These are phyloP conservation scores for Cadophora sp. DNA, from an alignment of 2,329 filamentous ascomycete genomes.

Conservation along the genomic window DNA sequence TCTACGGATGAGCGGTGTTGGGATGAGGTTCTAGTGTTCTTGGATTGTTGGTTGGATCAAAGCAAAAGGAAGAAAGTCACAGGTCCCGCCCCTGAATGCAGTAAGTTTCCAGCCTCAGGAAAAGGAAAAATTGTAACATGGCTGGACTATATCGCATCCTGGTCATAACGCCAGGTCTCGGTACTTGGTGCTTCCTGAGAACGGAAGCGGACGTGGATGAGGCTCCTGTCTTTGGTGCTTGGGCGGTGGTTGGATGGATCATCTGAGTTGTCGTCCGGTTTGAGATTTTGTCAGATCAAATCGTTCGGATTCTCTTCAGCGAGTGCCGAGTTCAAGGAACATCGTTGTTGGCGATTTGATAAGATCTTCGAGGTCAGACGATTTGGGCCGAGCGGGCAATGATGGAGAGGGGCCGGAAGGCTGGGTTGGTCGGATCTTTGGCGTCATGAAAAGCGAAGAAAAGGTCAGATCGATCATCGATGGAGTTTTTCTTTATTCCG, in stretches of 20 bases:
- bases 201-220: constrained; percentile 1
- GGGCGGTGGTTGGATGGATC: constrained; percentile 6
- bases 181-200: neutral
- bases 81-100: neutral
- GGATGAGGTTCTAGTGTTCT: neutral
- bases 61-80: neutral
- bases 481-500: constrained; percentile 2
- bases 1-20: constrained; percentile 3
- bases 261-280: constrained; percentile 10
- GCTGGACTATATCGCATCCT: constrained; percentile 3
- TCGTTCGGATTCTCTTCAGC: constrained; percentile 6
- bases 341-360: neutral
- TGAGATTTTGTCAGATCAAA: neutral
- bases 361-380: constrained; percentile 12
- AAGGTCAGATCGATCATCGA: constrained; percentile 5
- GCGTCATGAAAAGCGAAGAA: neutral
- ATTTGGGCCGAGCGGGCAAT: constrained; percentile 15
- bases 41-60: constrained; percentile 6
- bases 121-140: neutral
- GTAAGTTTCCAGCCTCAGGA: neutral
- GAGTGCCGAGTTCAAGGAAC: neutral
- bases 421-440: neutral
- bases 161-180: constrained; percentile 8
- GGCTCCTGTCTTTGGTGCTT: constrained; percentile 1
- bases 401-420: neutral